These are phyloP conservation scores for Aspergillus leporis DNA, from an alignment of 495 filamentous ascomycete genomes.

Conservation along the genomic window DNA sequence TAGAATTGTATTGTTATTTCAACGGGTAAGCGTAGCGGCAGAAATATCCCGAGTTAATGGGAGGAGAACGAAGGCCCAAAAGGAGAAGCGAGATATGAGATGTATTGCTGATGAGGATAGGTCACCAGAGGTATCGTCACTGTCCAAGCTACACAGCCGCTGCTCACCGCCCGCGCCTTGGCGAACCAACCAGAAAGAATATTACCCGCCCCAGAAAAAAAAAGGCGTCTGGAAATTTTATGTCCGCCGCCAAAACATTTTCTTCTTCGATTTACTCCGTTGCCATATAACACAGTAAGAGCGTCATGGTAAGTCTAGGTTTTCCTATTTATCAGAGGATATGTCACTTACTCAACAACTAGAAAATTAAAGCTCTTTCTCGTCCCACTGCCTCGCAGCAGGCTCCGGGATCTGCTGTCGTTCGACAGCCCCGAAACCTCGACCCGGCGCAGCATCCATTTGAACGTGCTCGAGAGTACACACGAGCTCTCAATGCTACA, in stretches of 20 bases:
- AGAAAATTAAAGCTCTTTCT: conserved; percentile 94
- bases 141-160: conserved; percentile 9
- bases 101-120: conserved; percentile 15
- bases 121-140: conserved; percentile 15
- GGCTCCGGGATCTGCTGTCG: conserved; percentile 72
- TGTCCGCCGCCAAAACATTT: conserved; percentile 5
- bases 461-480: conserved; percentile 91
- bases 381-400: conserved; percentile 75
- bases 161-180: conserved; percentile 24
- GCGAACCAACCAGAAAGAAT: conserved; percentile 17
- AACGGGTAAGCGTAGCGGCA: neutral
- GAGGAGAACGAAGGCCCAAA: neutral
- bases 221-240: conserved; percentile 13
- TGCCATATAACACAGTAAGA: conserved; percentile 1
- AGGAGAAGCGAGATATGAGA: neutral
- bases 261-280: conserved; percentile 4
- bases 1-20: neutral
- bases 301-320: conserved; percentile 24
- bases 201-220: conserved; percentile 21
- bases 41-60: neutral
- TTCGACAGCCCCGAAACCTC: conserved; percentile 79
- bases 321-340: neutral
- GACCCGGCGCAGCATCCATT: conserved; percentile 94
- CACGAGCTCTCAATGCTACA: conserved; percentile 81
- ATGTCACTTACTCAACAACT: conserved; percentile 2